Base-by-base conservation (phyloP, 208 protist genomes). In the Herpetomonas tarakana region DNA sequence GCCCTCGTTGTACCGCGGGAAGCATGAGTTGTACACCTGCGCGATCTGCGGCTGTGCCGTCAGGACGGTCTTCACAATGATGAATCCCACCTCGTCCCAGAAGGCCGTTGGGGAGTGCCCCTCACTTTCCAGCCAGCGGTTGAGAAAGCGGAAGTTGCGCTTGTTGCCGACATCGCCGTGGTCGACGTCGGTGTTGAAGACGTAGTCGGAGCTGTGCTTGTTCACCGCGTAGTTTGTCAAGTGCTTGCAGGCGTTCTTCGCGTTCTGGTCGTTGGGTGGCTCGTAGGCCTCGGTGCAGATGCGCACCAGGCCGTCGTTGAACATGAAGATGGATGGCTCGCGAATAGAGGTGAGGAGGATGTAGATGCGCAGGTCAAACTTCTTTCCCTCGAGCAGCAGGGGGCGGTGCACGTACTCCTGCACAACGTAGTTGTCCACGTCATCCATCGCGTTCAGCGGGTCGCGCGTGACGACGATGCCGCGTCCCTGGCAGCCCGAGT, bases 141-240 rank as follows among this genome's bases (percentile, higher is more conserved):
- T 95, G 44, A 98, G 70, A 45, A 94, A 96, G 24, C 59, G 50
- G 61, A 98, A 94, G 59, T 94, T 83, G 52, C 97, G 86, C 74
- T 98, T 98, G 69, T 92, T 94, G 44, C 91, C 93, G 27, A 93
- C 58, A 53, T 82, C 74, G 50, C 83, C 76, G 56, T 86, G 79
- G 9, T 74, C 70, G 2, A 75, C 60, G 38, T 97, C 82, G 11
- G 74, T 81, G 77, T 97, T 97, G 61, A 87, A 92, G 24, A 96
- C 83, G 75, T 97, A 98, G 19, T 96, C 71, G 26, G 85, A 69
- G 66, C 65, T 94, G 41, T 88, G 75, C 70, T 98, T 98, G 75
- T 98, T 98, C 24, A 99, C 82, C 26, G 97, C 90, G 77, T 98
- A 98, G 86, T 99, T 99, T 35, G 97, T 99, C 53, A 99, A 76